These are phyloP conservation scores for Colletotrichum orchidophilum DNA, from an alignment of 2,329 filamentous ascomycete genomes.

Conservation along the genomic window DNA sequence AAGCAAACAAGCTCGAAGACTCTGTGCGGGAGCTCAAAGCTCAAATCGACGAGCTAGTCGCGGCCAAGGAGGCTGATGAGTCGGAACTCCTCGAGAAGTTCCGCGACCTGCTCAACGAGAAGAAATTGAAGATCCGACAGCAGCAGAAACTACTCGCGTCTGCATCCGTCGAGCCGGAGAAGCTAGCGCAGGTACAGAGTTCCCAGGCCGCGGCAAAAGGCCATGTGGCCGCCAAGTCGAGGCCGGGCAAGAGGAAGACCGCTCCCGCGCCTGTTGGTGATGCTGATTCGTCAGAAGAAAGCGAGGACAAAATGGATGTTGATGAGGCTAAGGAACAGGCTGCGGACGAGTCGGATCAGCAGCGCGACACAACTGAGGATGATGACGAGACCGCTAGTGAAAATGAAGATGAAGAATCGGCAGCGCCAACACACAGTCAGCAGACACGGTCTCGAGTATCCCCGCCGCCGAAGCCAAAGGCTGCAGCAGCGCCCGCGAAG, in stretches of 20 bases:
- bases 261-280: conserved; percentile 47
- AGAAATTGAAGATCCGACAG: conserved; percentile 82
- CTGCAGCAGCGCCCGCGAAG: neutral
- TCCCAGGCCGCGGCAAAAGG: conserved; percentile 38
- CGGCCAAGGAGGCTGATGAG: conserved; percentile 74
- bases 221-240: conserved; percentile 47
- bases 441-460: neutral
- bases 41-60: conserved; percentile 73
- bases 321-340: conserved; percentile 43
- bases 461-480: conserved; percentile 24
- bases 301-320: conserved; percentile 61
- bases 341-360: conserved; percentile 45
- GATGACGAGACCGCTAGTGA: conserved; percentile 54
- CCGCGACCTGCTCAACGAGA: conserved; percentile 76
- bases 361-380: conserved; percentile 49
- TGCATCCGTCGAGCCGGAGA: conserved; percentile 52
- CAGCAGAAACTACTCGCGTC: conserved; percentile 70
- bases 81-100: conserved; percentile 75
- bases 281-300: conserved; percentile 55
- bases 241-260: conserved; percentile 60
- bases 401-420: conserved; percentile 47
- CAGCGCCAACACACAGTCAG: conserved; percentile 39
- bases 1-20: conserved; percentile 59
- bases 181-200: conserved; percentile 32
- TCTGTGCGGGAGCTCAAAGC: conserved; percentile 66